A percentile compares a stretch with the other conserved stretches of the same genome.
Evolutionary conservation across 371 early-diverging fungal genomes (phyloP).

Genomic region (Mortierella sp.): DNA sequence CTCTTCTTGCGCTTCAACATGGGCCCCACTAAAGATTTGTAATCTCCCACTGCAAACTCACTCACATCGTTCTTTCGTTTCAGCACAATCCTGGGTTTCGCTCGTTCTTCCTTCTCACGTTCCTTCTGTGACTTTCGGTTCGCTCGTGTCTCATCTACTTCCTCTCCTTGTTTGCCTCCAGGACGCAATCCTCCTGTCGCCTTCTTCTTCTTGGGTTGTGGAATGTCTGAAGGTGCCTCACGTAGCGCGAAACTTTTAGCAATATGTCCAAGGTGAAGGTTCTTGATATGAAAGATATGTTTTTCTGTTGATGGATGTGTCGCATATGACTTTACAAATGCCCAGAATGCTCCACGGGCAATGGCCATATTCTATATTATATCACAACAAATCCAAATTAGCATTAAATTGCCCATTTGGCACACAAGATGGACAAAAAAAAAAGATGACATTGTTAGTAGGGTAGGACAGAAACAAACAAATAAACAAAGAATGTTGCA

Average conservation of each 20-base stretch:
- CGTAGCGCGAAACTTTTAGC: slow-evolving; percentile 95
- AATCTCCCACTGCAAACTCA: slow-evolving; percentile 68
- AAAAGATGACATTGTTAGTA: not conserved
- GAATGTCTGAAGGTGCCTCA: slow-evolving; percentile 55
- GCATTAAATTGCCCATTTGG: not conserved
- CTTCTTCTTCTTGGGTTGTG: slow-evolving; percentile 56
- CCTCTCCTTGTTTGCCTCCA: slow-evolving; percentile 27
- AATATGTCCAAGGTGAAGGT: slow-evolving; percentile 95
- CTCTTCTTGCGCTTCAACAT: slow-evolving; percentile 53
- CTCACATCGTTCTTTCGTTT: slow-evolving; percentile 67
- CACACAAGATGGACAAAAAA: not conserved
- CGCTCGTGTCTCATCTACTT: slow-evolving; percentile 45
- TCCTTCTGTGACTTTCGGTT: slow-evolving; percentile 53
- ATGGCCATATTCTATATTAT: slow-evolving; percentile 69
- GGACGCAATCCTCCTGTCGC: slow-evolving; percentile 39
- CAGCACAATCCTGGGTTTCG: slow-evolving; percentile 53
- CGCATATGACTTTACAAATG: slow-evolving; percentile 93
- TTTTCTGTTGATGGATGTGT: slow-evolving; percentile 86
- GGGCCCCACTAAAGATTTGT: slow-evolving; percentile 55
- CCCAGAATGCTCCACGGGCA: slow-evolving; percentile 86
- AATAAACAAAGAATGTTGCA: slow-evolving; percentile 2
- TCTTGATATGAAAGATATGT: slow-evolving; percentile 92
- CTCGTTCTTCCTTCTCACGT: slow-evolving; percentile 52
- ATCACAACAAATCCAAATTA: not conserved
- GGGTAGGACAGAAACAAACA: slow-evolving; percentile 16